Percentiles rank a stretch among this genome's conserved stretches.
phyloP scores from a whole-genome alignment of 305 asterid species.

The Rubia tinctorum region DNA sequence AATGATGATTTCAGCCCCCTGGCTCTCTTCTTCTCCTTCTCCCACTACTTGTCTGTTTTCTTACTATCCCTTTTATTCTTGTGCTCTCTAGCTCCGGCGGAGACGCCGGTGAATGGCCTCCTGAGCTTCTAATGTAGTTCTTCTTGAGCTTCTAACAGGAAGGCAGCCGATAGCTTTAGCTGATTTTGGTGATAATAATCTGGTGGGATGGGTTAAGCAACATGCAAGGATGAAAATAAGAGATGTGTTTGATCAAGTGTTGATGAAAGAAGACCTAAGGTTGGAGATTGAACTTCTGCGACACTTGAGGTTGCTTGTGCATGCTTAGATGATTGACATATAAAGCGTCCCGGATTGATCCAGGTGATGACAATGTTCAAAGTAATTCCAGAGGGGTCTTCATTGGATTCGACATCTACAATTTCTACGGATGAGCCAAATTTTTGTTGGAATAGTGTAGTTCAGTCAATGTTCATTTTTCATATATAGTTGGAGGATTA shows the following conservation, averaged over 20 bases:
- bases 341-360: conserved; percentile 83
- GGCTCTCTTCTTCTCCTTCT: too few species aligned
- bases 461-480: too few species aligned
- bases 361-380: conserved; percentile 85
- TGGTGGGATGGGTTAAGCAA: conserved; percentile 92
- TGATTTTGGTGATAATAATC: conserved; percentile 89
- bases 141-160: conserved; percentile 89
- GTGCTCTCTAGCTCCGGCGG: too few species aligned
- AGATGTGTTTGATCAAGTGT: conserved; percentile 65
- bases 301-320: conserved; percentile 72
- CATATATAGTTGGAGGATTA: too few species aligned
- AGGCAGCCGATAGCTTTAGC: conserved; percentile 75
- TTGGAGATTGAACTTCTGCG: conserved; percentile 71
- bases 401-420: conserved; percentile 62
- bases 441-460: too few species aligned
- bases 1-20: too few species aligned
- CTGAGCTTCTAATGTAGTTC: too few species aligned
- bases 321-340: conserved; percentile 77
- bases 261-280: conserved; percentile 66
- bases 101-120: too few species aligned
- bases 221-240: conserved; percentile 57
- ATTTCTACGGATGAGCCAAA: conserved; percentile 41
- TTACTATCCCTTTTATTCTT: too few species aligned
- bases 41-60: too few species aligned
- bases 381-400: conserved; percentile 81